These are phyloP conservation scores for Colletotrichum tabaci DNA, from an alignment of 2,329 filamentous ascomycete species.

Conservation along the genomic window DNA sequence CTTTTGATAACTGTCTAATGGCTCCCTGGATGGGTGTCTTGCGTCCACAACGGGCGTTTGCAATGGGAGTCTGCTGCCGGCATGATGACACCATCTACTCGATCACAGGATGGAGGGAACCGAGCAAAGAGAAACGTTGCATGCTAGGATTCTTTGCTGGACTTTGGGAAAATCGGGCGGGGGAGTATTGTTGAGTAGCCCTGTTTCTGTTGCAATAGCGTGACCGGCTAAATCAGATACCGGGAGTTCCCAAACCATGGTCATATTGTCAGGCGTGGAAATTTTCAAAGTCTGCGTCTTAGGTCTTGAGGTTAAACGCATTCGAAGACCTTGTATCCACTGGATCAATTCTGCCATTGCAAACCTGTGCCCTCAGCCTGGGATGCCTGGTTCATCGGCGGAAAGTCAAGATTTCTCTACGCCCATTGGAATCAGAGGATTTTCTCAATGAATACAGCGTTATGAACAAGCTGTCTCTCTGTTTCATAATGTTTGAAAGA, in stretches of 20 bases:
- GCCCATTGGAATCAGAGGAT: slow-evolving; percentile 15
- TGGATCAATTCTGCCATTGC: not conserved
- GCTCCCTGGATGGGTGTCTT: not conserved
- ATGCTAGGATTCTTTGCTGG: slow-evolving; percentile 20
- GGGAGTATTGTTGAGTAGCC: not conserved
- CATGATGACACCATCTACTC: slow-evolving; percentile 18
- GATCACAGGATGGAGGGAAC: not conserved
- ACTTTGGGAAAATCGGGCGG: not conserved
- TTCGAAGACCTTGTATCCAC: not conserved
- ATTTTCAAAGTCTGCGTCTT: not conserved
- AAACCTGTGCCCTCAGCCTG: not conserved
- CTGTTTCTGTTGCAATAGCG: slow-evolving; percentile 1
- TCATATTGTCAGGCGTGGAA: not conserved
- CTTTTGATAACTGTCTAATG: slow-evolving; percentile 19
- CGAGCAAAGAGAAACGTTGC: not conserved
- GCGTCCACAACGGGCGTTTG: not conserved
- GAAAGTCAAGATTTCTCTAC: slow-evolving; percentile 3
- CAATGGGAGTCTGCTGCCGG: slow-evolving; percentile 22
- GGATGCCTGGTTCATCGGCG: slow-evolving; percentile 5
- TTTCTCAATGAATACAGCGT: slow-evolving; percentile 22
- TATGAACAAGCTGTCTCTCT: slow-evolving; percentile 40
- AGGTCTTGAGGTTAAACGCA: not conserved
- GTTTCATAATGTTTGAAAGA: slow-evolving; percentile 44
- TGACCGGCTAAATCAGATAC: slow-evolving; percentile 1
- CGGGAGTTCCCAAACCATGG: slow-evolving; percentile 8